phyloP scores from a whole-genome alignment of 257 asterid species.

The Apocynum venetum region DNA sequence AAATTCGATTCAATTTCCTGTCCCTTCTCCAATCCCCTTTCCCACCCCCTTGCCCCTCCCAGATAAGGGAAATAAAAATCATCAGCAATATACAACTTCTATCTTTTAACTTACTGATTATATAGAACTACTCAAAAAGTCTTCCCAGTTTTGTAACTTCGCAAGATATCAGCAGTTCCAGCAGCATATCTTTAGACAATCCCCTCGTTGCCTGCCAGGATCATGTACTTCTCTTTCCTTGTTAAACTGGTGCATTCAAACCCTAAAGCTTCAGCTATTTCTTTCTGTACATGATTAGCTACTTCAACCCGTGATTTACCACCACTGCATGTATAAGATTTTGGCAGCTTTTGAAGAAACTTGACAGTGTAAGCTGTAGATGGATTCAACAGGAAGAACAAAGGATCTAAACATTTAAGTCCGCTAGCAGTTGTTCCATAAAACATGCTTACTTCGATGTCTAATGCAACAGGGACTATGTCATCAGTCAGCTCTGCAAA shows the following conservation, averaged over 20 bases:
- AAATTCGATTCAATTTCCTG: background rate
- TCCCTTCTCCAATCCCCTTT: background rate
- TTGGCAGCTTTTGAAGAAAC: conserved; percentile 18
- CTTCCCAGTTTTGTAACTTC: background rate
- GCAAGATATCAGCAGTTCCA: background rate
- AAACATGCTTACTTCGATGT: conserved; percentile 25
- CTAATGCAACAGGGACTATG: conserved; percentile 33
- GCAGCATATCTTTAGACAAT: conserved; percentile 12
- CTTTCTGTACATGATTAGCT: conserved; percentile 33
- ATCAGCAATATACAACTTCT: background rate
- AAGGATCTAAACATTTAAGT: conserved; percentile 29
- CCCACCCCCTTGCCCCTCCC: no score
- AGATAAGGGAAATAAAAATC: background rate
- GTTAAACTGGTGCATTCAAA: conserved; percentile 34
- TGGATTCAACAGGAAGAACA: conserved; percentile 35
- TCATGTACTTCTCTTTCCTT: conserved; percentile 34
- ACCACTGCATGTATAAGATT: conserved; percentile 5
- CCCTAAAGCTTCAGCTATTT: conserved; percentile 25
- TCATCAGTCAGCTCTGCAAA: conserved; percentile 32
- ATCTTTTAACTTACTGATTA: background rate
- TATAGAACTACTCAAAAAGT: background rate
- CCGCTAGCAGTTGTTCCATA: conserved; percentile 39
- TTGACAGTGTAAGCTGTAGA: conserved; percentile 15
- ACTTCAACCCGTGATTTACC: conserved; percentile 27
- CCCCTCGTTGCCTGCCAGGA: conserved; percentile 37